Base-by-base conservation (phyloP, 2,329 filamentous ascomycete species). In the Zymoseptoria tritici region DNA sequence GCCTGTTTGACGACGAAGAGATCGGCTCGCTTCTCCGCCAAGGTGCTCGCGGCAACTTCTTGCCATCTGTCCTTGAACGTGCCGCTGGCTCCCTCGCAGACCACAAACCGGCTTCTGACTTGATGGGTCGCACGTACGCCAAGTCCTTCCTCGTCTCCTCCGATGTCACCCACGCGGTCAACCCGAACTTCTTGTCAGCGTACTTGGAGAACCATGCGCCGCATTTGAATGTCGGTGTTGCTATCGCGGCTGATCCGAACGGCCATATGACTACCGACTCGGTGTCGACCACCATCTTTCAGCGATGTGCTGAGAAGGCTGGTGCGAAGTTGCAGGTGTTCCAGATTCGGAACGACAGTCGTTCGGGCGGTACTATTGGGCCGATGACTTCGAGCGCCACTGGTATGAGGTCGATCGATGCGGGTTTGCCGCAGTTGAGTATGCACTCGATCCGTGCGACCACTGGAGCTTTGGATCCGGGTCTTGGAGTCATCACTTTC, bases 1-100 rank as follows among this genome's bases (percentile, higher is more conserved):
- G 88, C n/a, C 86, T 97, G 68, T 97, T 97, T 71, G 94, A 97
- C 72, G 89, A 97, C 70, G 94, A 99, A 75, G 94, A 99, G 75
- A 96, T 99, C 62, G 94, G 94, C 62, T 95, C 89, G 24, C 81
- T 91, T 8, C 84, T 97, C 55, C 89, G 93, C 58, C 93, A 97
- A 77, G 94, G 94, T 62, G 94, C 94, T 5, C 83, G 84, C 57
- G 87, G 90, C 58, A 97, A 97, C 79, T 95, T 97, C 79, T 82
- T 97, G 59, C 88, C 90, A 49, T 81, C 83, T 46, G 83, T 88
- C 22, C 83, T 97, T 60, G 90, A 95, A 77, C 89, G 93, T 62
- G 85, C 91, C 58, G 83, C 91, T 57, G 91, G 95, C 73, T 80
- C 81, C 20, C 83, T 87, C 62, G 77, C 82, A 0, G 73, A 78